Conservation (phyloP, 2,329 filamentous ascomycete species). For the Xylogone sp. region DNA sequence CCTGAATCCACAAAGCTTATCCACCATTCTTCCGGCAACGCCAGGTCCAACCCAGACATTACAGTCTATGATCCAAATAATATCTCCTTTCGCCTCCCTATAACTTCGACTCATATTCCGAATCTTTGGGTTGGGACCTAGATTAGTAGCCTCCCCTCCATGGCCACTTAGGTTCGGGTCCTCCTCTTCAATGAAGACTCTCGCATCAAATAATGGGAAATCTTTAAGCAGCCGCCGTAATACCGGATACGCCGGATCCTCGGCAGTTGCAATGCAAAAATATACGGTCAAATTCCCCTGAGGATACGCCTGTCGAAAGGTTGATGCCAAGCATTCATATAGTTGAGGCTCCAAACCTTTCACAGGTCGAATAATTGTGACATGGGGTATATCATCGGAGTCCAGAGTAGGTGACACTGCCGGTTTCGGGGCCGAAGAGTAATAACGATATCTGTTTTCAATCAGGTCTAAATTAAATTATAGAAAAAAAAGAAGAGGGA, state of each 20-base stretch:
- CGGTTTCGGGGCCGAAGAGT: conserved; percentile 44
- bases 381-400: conserved; percentile 62
- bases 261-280: conserved; percentile 73
- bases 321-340: conserved; percentile 87
- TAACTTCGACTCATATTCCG: conserved; percentile 94
- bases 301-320: conserved; percentile 80
- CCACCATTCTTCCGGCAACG: conserved; percentile 83
- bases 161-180: conserved; percentile 64
- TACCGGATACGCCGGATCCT: conserved; percentile 74
- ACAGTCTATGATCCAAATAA: conserved; percentile 94
- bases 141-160: conserved; percentile 45
- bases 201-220: conserved; percentile 67
- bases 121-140: conserved; percentile 98
- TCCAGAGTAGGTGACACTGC: conserved; percentile 48
- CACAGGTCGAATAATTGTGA: conserved; percentile 89
- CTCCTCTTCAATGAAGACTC: conserved; percentile 76
- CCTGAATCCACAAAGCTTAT: conserved; percentile 70
- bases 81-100: conserved; percentile 78
- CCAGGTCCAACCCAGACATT: conserved; percentile 88
- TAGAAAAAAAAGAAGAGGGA: conserved; percentile 11
- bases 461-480: conserved; percentile 6
- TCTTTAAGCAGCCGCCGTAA: conserved; percentile 69
- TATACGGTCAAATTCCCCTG: conserved; percentile 69
- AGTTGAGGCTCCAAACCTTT: conserved; percentile 88
- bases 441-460: conserved; percentile 45